Percentiles rank a stretch among this genome's conserved stretches.
These are phyloP conservation scores for Diaporthe australafricana DNA, from an alignment of 2,329 filamentous ascomycete species.

Conservation along the genomic window DNA sequence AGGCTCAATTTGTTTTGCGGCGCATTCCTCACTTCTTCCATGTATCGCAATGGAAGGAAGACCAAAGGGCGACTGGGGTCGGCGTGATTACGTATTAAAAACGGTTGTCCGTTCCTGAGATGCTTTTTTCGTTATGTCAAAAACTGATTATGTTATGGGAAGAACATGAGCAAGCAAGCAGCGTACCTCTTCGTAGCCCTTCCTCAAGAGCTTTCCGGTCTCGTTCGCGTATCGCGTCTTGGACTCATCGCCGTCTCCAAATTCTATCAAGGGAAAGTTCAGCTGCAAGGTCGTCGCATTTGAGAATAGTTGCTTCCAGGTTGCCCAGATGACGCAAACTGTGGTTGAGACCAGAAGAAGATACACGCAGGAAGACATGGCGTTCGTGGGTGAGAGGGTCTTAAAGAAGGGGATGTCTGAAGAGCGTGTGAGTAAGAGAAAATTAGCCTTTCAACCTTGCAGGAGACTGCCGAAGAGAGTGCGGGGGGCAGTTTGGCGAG, in stretches of 20 bases:
- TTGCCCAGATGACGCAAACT: too few relatives aligned
- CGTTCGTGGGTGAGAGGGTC: too few relatives aligned
- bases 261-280: background rate
- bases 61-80: conserved; percentile 3
- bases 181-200: conserved; percentile 13
- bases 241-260: background rate
- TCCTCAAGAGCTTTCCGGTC: conserved; percentile 6
- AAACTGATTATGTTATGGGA: background rate
- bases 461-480: too few relatives aligned
- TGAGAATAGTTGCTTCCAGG: too few relatives aligned
- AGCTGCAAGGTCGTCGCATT: background rate
- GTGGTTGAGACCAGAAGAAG: too few relatives aligned
- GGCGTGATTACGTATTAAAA: background rate
- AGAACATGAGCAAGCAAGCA: background rate
- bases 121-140: background rate
- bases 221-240: conserved; percentile 24
- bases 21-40: conserved; percentile 26
- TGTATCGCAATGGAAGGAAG: background rate
- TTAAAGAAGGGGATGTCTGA: too few relatives aligned
- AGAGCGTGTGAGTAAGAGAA: too few relatives aligned
- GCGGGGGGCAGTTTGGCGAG: too few relatives aligned
- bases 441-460: too few relatives aligned
- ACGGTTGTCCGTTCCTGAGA: conserved; percentile 3
- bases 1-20: conserved; percentile 22
- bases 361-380: too few relatives aligned